phyloP scores from a whole-genome alignment of 2,329 filamentous ascomycete genomes.

The Cercospora beticola region DNA sequence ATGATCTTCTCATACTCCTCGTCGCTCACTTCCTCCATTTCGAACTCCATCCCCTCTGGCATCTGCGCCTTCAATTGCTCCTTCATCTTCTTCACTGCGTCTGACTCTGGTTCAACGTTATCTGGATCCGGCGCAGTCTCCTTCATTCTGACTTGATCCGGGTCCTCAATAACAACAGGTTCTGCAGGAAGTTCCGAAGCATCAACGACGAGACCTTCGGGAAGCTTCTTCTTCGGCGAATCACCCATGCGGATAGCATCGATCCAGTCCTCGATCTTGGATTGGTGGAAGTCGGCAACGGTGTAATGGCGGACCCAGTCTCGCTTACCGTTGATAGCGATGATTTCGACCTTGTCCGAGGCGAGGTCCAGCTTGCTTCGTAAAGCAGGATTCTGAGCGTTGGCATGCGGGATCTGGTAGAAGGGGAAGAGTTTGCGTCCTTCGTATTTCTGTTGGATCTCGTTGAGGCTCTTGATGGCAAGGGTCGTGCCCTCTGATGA shows the following conservation, averaged over 20 bases:
- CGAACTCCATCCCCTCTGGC: constrained; percentile 36
- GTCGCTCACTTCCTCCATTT: constrained; percentile 39
- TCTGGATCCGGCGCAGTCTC: constrained; percentile 15
- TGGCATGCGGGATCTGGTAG: constrained; percentile 67
- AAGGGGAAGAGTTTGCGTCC: constrained; percentile 77
- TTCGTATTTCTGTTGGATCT: constrained; percentile 74
- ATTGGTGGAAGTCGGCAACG: constrained; percentile 52
- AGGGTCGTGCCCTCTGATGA: constrained; percentile 28
- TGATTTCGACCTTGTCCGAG: constrained; percentile 61
- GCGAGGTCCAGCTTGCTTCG: constrained; percentile 63
- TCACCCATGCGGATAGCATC: constrained; percentile 90
- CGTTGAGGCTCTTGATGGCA: constrained; percentile 62
- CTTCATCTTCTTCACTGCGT: constrained; percentile 25
- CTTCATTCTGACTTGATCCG: constrained; percentile 20
- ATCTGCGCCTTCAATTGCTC: constrained; percentile 30
- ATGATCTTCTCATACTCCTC: constrained; percentile 36
- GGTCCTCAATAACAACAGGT: constrained; percentile 26
- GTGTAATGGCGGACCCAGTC: constrained; percentile 81
- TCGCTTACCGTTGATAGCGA: constrained; percentile 82
- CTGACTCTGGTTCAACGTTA: constrained; percentile 7
- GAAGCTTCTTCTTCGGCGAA: constrained; percentile 70
- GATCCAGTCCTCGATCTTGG: constrained; percentile 77
- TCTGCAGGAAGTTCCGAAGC: constrained; percentile 31
- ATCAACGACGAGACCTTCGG: constrained; percentile 47
- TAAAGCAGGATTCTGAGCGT: constrained; percentile 57